Base-by-base conservation (phyloP, 192 early-diverging fungal genomes). In the Linnemannia elongata region DNA sequence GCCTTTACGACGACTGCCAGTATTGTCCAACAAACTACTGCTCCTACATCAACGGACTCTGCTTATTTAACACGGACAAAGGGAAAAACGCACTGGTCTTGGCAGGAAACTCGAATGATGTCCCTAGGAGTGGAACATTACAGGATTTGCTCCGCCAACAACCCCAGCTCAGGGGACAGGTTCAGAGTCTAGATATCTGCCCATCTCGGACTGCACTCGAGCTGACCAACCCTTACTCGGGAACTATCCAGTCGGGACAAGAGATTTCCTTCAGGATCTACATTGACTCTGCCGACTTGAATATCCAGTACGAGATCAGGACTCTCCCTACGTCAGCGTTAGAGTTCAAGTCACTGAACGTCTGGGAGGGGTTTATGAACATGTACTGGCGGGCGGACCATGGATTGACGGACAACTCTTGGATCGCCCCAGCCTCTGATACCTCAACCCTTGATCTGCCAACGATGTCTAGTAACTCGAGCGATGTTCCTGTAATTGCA, bases 341-440 rank as follows among this genome's bases (percentile, higher is more conserved):
- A 68, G 57, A 81, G 33, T 88, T 84, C 78, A 77, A 84, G 36
- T 47, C 88, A 6, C 75, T 88, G 33, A 88, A 88, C 41, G 82
- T 84, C 1, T 88, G 88, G 88, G 82, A 88, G 30, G 82, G 88
- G 30, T 80, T 72, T 36, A 84, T 88, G 82, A 88, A 88, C 71
- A 88, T 87, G 85, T 87, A 70, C 45, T 87, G 85, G 85, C 69
- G 85, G 3, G 85, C 85, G 17, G 79, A 81, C 33, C 85, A 87
- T 75, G 80, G 54, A 60, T 36, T 81, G 71, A 78, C 79, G 24
- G 79, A 81, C 52, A 27, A 68, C 30, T 68, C 68, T 36, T 86
- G 77, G 75, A 35, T 73, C 24, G 41, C 57, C 4, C 1, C 12
- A 10, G 45, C 57, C 4, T 52, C 75, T 1, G 57, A 79, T 6